Percentiles rank a stretch among this genome's conserved stretches.
phyloP scores from a whole-genome alignment of 225 moss, liverwort and hornwort genomes.

The Lunularia cruciata region DNA sequence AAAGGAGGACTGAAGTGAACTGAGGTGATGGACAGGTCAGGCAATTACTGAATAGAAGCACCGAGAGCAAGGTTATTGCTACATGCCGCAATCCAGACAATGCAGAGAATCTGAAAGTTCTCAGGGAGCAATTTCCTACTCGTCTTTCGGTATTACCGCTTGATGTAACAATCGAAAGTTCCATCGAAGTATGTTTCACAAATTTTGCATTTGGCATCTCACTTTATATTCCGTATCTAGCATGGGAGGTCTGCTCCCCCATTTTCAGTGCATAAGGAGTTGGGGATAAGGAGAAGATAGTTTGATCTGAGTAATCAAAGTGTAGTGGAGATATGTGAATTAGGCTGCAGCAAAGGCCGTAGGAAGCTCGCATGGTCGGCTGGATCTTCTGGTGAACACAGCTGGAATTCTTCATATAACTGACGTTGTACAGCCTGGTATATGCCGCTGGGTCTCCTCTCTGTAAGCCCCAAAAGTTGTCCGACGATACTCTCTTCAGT shows the following conservation, averaged over 20 bases:
- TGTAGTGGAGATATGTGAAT: conserved; percentile 33
- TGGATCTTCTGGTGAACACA: conserved; percentile 83
- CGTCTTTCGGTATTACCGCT: conserved; percentile 74
- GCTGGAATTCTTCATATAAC: conserved; percentile 81
- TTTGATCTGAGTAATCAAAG: conserved; percentile 25
- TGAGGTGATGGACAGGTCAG: conserved; percentile 50
- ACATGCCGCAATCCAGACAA: conserved; percentile 76
- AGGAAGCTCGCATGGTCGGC: conserved; percentile 55
- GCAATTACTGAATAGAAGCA: conserved; percentile 59
- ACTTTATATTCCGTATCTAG: not conserved
- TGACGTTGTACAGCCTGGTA: conserved; percentile 77
- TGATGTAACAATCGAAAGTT: conserved; percentile 80
- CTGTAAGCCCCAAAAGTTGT: not conserved
- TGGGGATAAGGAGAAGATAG: too few relatives aligned
- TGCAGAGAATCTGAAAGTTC: conserved; percentile 51
- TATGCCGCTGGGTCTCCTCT: not conserved
- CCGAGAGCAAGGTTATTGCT: conserved; percentile 66
- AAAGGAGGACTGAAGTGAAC: too few relatives aligned
- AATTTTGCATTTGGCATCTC: not conserved
- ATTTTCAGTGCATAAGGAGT: not conserved
- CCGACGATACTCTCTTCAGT: not conserved
- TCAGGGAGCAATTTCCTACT: conserved; percentile 55
- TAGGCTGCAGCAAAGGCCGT: conserved; percentile 80
- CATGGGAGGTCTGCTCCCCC: too few relatives aligned
- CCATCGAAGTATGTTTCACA: conserved; percentile 64